These are phyloP conservation scores for Halophytophthora polymorphica DNA, from an alignment of 352 stramenopile species.

Conservation along the genomic window DNA sequence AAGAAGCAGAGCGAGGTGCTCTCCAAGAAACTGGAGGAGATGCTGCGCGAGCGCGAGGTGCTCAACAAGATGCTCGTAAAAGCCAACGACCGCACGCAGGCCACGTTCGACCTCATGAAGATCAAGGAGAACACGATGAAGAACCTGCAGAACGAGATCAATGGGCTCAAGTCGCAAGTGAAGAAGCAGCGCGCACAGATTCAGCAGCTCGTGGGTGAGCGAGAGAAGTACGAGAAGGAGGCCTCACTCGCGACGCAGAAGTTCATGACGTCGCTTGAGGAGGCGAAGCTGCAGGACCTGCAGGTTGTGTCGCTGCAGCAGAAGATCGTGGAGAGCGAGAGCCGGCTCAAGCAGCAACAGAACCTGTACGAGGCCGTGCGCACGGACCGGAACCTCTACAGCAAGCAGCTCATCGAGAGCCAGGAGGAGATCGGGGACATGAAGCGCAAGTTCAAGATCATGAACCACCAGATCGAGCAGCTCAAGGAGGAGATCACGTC, in stretches of 20 bases:
- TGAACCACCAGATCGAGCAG: slow-evolving; percentile 95
- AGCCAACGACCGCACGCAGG: slow-evolving; percentile 72
- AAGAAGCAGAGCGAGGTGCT: slow-evolving; percentile 71
- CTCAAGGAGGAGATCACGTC: slow-evolving; percentile 95
- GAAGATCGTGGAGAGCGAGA: slow-evolving; percentile 88
- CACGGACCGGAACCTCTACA: slow-evolving; percentile 93
- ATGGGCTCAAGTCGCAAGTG: slow-evolving; percentile 75
- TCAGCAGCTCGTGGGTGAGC: slow-evolving; percentile 80
- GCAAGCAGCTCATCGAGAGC: slow-evolving; percentile 94
- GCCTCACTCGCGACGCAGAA: slow-evolving; percentile 70
- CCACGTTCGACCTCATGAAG: slow-evolving; percentile 89
- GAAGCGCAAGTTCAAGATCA: slow-evolving; percentile 97
- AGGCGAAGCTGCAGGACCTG: slow-evolving; percentile 75
- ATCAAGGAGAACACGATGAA: slow-evolving; percentile 90
- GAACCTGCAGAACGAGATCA: slow-evolving; percentile 90
- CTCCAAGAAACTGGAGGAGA: slow-evolving; percentile 78
- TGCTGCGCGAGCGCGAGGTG: slow-evolving; percentile 73
- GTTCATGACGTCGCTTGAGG: slow-evolving; percentile 81
- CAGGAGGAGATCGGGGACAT: slow-evolving; percentile 96
- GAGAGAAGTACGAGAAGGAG: slow-evolving; percentile 89
- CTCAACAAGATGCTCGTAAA: slow-evolving; percentile 88
- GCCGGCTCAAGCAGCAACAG: slow-evolving; percentile 96
- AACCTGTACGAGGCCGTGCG: slow-evolving; percentile 94
- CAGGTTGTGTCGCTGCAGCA: slow-evolving; percentile 79
- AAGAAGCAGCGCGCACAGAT: slow-evolving; percentile 79